Percentiles rank a stretch among this genome's conserved stretches.
Conservation (phyloP, 257 asterid genomes). For the Solanum sparsipilum region DNA sequence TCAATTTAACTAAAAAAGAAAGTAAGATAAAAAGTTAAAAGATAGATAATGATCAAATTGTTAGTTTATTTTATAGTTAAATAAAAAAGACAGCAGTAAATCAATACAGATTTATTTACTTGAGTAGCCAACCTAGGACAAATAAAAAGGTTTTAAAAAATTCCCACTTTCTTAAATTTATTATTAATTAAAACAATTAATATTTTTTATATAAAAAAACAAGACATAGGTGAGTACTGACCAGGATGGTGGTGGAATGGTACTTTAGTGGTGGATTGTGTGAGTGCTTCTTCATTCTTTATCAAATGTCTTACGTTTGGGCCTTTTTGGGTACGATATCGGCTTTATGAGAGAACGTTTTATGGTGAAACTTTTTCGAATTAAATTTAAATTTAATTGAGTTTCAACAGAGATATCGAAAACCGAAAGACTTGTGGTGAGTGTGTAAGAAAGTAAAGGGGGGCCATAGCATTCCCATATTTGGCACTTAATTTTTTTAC, state of each 20-base stretch:
- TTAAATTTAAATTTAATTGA: too few relatives aligned
- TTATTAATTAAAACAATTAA: neutral
- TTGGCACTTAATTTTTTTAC: neutral
- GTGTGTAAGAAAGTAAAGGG: neutral
- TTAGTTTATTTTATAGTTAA: neutral
- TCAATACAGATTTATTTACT: neutral
- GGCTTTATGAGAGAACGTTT: rapidly evolving
- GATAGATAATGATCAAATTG: neutral
- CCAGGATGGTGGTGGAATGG: neutral
- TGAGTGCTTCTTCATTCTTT: too few relatives aligned
- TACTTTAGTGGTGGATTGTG: too few relatives aligned
- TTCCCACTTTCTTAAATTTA: neutral
- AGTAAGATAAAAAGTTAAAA: neutral
- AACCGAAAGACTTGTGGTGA: too few relatives aligned
- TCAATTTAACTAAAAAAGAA: neutral
- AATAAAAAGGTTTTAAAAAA: neutral
- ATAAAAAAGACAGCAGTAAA: neutral
- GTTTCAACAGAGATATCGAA: rapidly evolving
- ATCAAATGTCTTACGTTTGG: too few relatives aligned
- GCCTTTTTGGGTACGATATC: rapidly evolving
- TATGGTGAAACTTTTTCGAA: rapidly evolving
- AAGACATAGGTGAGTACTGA: too few relatives aligned
- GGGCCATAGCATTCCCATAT: neutral
- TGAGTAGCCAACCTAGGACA: neutral
- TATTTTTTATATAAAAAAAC: too few relatives aligned